These are phyloP conservation scores for Phanerodontia chrysosporium DNA, from an alignment of 768 basidiomycete genomes.

Conservation along the genomic window DNA sequence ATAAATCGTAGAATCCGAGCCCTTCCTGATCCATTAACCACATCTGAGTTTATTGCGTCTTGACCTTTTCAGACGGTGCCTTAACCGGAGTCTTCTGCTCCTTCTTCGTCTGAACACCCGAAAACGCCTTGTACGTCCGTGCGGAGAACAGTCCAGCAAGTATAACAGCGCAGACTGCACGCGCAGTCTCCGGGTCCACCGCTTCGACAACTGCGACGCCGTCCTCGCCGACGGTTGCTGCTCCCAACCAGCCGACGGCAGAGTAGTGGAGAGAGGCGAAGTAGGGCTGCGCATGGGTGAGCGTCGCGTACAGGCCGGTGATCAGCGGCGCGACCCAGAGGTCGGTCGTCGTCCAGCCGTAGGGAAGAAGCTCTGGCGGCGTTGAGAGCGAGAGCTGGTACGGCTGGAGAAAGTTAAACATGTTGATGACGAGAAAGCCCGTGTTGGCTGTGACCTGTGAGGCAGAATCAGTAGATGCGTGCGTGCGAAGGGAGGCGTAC, in stretches of 20 bases:
- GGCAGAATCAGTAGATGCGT: neutral
- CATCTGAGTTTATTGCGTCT: neutral
- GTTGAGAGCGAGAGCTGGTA: slow-evolving; percentile 65
- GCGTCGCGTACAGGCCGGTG: slow-evolving; percentile 73
- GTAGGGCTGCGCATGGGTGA: slow-evolving; percentile 86
- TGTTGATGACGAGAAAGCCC: slow-evolving; percentile 76
- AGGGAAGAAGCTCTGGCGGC: slow-evolving; percentile 73
- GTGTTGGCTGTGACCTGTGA: slow-evolving; percentile 66
- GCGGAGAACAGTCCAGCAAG: slow-evolving; percentile 57
- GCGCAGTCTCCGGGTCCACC: slow-evolving; percentile 59
- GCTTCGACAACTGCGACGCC: slow-evolving; percentile 33
- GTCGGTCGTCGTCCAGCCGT: slow-evolving; percentile 84
- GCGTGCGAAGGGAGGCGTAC: slow-evolving; percentile 20
- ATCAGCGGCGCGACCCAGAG: slow-evolving; percentile 80
- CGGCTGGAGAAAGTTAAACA: slow-evolving; percentile 73
- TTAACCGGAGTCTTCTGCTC: neutral
- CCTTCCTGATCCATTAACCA: no score
- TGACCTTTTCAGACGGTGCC: neutral
- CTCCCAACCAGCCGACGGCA: slow-evolving; percentile 44
- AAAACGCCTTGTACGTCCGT: slow-evolving; percentile 65
- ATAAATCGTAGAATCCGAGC: neutral
- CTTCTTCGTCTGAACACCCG: slow-evolving; percentile 18
- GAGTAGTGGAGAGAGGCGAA: slow-evolving; percentile 60
- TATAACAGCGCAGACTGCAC: slow-evolving; percentile 68
- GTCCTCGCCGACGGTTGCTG: slow-evolving; percentile 24